These are phyloP conservation scores for Colletotrichum scovillei DNA, from an alignment of 2,329 filamentous ascomycete genomes.

Conservation along the genomic window DNA sequence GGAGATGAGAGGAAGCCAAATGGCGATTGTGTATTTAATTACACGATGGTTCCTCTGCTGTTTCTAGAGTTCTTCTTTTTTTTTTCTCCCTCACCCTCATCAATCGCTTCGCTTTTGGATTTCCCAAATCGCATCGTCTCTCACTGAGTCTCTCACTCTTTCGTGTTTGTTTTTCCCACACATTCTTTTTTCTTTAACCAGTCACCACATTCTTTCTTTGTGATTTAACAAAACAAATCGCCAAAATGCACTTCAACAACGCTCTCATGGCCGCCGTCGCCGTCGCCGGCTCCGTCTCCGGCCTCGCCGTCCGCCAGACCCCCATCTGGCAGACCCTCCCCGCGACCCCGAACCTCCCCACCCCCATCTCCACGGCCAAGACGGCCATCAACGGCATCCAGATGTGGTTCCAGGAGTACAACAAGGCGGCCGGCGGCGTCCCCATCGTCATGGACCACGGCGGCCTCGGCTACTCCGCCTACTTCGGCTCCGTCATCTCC, in stretches of 20 bases:
- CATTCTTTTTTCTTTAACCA: not conserved
- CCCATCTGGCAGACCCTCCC: slow-evolving; percentile 49
- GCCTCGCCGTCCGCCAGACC: slow-evolving; percentile 41
- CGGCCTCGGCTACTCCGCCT: slow-evolving; percentile 54
- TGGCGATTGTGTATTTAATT: slow-evolving; percentile 16
- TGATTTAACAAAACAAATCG: not conserved
- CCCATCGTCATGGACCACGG: slow-evolving; percentile 54
- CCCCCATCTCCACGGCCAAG: slow-evolving; percentile 44
- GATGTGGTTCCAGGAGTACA: slow-evolving; percentile 56
- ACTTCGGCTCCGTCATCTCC: slow-evolving; percentile 51
- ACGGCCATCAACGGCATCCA: slow-evolving; percentile 49
- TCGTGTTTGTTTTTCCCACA: not conserved
- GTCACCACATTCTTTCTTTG: not conserved
- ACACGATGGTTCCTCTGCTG: not conserved
- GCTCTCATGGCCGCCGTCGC: slow-evolving; percentile 11
- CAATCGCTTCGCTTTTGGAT: not conserved
- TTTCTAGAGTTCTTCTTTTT: not conserved
- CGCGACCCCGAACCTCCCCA: slow-evolving; percentile 49
- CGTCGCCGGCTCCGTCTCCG: slow-evolving; percentile 27
- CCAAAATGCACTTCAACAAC: slow-evolving; percentile 25
- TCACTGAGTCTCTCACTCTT: slow-evolving; percentile 23
- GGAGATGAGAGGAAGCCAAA: not conserved
- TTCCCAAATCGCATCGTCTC: slow-evolving; percentile 15
- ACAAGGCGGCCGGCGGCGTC: slow-evolving; percentile 44
- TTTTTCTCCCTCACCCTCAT: not conserved